Evolutionary conservation across 805 yeast genomes (phyloP).

Genomic region (Komagataella phaffii): DNA sequence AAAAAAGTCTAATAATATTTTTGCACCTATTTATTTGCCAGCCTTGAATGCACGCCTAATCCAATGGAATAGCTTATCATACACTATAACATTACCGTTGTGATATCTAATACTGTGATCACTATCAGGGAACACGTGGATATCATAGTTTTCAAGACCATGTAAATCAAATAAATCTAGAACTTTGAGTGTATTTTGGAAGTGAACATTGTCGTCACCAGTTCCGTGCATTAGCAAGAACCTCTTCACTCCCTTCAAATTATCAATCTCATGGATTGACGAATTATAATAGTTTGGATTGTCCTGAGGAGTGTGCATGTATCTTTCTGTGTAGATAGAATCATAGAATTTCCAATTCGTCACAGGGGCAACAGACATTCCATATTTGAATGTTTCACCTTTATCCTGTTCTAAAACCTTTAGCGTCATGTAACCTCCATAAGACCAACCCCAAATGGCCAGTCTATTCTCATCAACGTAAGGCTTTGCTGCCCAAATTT

Average conservation of each 20-base stretch:
- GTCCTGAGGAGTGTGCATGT: conserved; percentile 72
- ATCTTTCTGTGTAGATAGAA: conserved; percentile 88
- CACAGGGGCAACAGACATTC: conserved; percentile 95
- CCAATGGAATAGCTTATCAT: conserved; percentile 58
- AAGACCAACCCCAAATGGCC: conserved; percentile 98
- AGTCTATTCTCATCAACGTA: conserved; percentile 59
- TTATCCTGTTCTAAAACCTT: conserved; percentile 78
- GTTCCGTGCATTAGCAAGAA: conserved; percentile 91
- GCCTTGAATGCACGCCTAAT: conserved; percentile 37
- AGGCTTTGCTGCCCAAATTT: conserved; percentile 42
- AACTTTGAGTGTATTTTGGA: conserved; percentile 74
- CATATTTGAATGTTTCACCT: conserved; percentile 67
- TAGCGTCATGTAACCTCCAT: conserved; percentile 89
- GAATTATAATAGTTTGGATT: conserved; percentile 54
- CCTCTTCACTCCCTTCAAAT: conserved; percentile 43
- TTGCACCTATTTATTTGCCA: not conserved
- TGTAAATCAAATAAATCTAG: conserved; percentile 61
- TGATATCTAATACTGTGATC: conserved; percentile 65
- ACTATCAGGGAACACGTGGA: conserved; percentile 70
- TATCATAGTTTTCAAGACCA: conserved; percentile 74
- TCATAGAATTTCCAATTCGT: conserved; percentile 91
- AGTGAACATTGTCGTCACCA: conserved; percentile 95
- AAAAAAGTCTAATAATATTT: not conserved
- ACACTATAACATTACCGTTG: conserved; percentile 58
- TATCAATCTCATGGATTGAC: conserved; percentile 41